Evolutionary conservation across 2,329 filamentous ascomycete species (phyloP).

Genomic region (Penicillium sp.): DNA sequence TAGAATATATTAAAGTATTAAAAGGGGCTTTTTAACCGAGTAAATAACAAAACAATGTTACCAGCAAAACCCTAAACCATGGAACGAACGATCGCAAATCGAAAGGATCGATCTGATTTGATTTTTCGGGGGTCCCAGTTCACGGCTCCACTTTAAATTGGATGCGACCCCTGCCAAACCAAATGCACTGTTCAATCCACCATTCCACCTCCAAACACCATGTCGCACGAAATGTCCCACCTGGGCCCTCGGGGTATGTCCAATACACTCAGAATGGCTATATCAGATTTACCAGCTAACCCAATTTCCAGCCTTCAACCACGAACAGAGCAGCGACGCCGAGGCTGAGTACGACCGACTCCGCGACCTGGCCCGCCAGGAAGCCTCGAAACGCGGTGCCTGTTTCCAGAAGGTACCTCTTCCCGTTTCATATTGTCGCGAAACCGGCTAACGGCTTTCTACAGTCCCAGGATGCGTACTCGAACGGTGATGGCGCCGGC

Average conservation of each 20-base stretch:
- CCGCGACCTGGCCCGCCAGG: slow-evolving; percentile 76
- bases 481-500: slow-evolving; percentile 74
- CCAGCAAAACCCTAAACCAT: slow-evolving; percentile 4
- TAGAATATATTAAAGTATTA: neutral
- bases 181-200: neutral
- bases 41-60: neutral
- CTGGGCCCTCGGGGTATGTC: slow-evolving; percentile 41
- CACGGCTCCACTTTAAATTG: slow-evolving; percentile 8
- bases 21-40: neutral
- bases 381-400: slow-evolving; percentile 73
- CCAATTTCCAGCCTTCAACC: slow-evolving; percentile 67
- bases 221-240: slow-evolving; percentile 46
- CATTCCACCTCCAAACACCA: slow-evolving; percentile 16
- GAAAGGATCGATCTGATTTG: slow-evolving; percentile 16
- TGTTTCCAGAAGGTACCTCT: slow-evolving; percentile 69
- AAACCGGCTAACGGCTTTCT: slow-evolving; percentile 37
- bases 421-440: neutral
- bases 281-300: neutral
- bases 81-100: slow-evolving; percentile 5
- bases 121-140: slow-evolving; percentile 17
- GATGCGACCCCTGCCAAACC: neutral
- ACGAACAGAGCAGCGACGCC: slow-evolving; percentile 63
- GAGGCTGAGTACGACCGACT: slow-evolving; percentile 92
- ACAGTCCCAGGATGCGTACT: slow-evolving; percentile 69
- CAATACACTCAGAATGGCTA: neutral